phyloP scores from a whole-genome alignment of 176 grass and related monocot genomes.

The Aegilops bicornis region DNA sequence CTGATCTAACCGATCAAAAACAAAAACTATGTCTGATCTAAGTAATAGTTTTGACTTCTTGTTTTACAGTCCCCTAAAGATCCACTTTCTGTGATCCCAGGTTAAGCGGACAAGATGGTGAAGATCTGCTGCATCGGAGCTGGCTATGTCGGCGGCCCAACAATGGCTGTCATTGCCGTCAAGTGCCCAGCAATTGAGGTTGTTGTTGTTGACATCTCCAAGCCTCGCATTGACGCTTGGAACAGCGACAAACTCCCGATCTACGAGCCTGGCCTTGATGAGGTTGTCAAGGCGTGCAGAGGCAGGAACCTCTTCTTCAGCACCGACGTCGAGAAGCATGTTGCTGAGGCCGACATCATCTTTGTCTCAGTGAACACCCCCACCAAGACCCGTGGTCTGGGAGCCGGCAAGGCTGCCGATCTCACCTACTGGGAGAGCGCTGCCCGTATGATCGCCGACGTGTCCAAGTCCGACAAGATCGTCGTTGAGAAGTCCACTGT shows the following conservation, averaged over 20 bases:
- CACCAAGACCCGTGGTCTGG: slow-evolving; percentile 83
- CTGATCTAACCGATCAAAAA: no score
- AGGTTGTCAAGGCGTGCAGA: slow-evolving; percentile 80
- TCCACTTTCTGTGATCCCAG: background rate
- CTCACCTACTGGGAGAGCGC: slow-evolving; percentile 91
- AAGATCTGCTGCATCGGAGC: slow-evolving; percentile 26
- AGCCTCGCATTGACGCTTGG: slow-evolving; percentile 71
- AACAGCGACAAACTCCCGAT: slow-evolving; percentile 80
- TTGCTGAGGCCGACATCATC: slow-evolving; percentile 77
- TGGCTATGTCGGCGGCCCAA: slow-evolving; percentile 22
- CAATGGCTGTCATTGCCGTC: slow-evolving; percentile 85
- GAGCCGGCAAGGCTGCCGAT: slow-evolving; percentile 82
- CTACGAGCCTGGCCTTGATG: slow-evolving; percentile 76
- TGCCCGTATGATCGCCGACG: slow-evolving; percentile 82
- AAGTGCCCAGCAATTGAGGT: slow-evolving; percentile 82
- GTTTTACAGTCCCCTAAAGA: background rate
- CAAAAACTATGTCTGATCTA: background rate
- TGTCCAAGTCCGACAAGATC: slow-evolving; percentile 87
- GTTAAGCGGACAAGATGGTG: slow-evolving; percentile 16
- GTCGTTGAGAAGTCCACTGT: slow-evolving; percentile 92
- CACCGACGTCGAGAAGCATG: slow-evolving; percentile 77
- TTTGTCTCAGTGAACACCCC: slow-evolving; percentile 88
- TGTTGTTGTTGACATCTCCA: slow-evolving; percentile 72
- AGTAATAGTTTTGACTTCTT: background rate
- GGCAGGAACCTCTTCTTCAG: slow-evolving; percentile 88